Conservation (phyloP, 164 flowering plant species). For the Aristolochia contorta region DNA sequence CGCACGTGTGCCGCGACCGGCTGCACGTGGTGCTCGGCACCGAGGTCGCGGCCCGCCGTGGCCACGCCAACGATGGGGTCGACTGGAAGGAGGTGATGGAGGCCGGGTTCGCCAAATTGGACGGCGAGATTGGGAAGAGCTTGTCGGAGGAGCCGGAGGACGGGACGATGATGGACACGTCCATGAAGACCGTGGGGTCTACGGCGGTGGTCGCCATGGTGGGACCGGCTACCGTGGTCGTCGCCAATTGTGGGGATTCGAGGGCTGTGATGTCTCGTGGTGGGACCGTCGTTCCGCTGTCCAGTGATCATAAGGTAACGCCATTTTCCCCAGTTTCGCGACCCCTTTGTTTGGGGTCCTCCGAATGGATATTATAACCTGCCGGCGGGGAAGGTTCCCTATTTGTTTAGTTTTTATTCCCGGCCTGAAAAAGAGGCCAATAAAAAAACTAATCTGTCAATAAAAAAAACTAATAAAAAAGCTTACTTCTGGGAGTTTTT, state of each 20-base stretch:
- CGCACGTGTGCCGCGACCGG: constrained; percentile 46
- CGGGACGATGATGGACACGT: constrained; percentile 11
- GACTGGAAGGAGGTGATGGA: constrained; percentile 55
- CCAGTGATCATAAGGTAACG: constrained; percentile 72
- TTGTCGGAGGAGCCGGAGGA: constrained; percentile 4
- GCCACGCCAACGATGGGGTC: background rate
- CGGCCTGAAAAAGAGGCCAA: no score
- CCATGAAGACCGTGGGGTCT: constrained; percentile 43
- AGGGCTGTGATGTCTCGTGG: constrained; percentile 60
- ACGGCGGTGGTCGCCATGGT: constrained; percentile 75
- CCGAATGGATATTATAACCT: background rate
- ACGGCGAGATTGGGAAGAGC: constrained; percentile 32
- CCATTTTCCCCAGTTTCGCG: background rate
- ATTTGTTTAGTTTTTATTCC: background rate
- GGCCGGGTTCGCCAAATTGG: constrained; percentile 47
- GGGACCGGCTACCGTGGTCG: constrained; percentile 41
- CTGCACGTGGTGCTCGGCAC: constrained; percentile 37
- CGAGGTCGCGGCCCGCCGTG: constrained; percentile 13
- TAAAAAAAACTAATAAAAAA: no score
- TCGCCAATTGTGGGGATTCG: constrained; percentile 83
- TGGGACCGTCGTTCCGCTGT: constrained; percentile 49
- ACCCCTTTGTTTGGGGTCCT: background rate
- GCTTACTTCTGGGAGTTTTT: no score
- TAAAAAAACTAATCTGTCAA: no score
- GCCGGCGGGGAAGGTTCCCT: background rate